These are phyloP conservation scores for Neurospora intermedia DNA, from an alignment of 495 filamentous ascomycete species.

Conservation along the genomic window DNA sequence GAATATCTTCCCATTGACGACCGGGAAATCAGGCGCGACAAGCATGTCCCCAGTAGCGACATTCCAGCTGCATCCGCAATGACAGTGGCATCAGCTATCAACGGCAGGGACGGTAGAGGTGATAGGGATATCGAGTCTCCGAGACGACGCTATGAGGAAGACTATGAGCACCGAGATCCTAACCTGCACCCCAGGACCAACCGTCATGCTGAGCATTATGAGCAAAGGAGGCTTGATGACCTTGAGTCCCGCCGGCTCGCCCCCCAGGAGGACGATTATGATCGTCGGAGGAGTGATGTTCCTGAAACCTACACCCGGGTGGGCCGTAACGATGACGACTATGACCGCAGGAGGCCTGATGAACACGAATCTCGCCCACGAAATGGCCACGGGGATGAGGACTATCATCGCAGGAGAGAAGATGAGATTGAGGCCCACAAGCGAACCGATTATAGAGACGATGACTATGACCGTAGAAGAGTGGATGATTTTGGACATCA, in stretches of 20 bases:
- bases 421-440: background rate
- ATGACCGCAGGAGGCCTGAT: conserved; percentile 11
- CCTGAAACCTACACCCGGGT: background rate
- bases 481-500: conserved; percentile 5
- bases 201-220: background rate
- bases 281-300: background rate
- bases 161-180: background rate
- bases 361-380: conserved; percentile 4
- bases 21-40: background rate
- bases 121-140: background rate
- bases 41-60: background rate
- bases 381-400: conserved; percentile 7
- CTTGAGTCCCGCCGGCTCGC: background rate
- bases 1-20: background rate
- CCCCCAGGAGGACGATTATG: background rate
- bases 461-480: conserved; percentile 16
- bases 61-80: background rate
- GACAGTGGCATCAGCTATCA: background rate
- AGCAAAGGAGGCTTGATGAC: background rate
- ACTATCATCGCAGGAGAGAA: conserved; percentile 7
- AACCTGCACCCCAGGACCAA: background rate
- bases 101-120: background rate
- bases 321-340: conserved; percentile 6
- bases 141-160: background rate
- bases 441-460: conserved; percentile 5